A percentile compares a stretch with the other conserved stretches of the same genome.
These are phyloP conservation scores for Calonectria montana DNA, from an alignment of 2,329 filamentous ascomycete genomes.

Conservation along the genomic window DNA sequence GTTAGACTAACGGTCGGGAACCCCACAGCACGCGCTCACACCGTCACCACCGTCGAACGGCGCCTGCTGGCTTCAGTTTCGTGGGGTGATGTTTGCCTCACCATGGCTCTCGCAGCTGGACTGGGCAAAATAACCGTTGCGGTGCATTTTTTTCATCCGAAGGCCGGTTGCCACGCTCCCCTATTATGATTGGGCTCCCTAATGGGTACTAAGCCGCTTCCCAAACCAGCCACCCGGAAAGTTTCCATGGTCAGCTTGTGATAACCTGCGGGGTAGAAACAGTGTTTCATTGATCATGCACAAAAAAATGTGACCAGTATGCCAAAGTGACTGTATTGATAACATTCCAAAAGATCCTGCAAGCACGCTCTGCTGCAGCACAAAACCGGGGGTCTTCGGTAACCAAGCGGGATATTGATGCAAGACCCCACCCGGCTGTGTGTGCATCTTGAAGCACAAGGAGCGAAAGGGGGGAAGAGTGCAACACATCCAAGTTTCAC, in stretches of 20 bases:
- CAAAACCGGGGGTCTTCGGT: neutral
- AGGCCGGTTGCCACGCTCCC: constrained; percentile 16
- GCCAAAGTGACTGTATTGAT: neutral
- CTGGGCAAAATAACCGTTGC: constrained; percentile 22
- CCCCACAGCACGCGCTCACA: constrained; percentile 36
- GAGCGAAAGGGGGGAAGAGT: constrained; percentile 14
- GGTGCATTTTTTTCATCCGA: constrained; percentile 8
- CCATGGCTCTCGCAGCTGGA: constrained; percentile 32
- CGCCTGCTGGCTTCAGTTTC: constrained; percentile 42
- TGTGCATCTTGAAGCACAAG: constrained; percentile 11
- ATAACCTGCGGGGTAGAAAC: constrained; percentile 32
- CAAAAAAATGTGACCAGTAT: neutral
- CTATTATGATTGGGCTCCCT: constrained; percentile 17
- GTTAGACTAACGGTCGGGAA: constrained; percentile 38
- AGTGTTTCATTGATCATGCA: constrained; percentile 25
- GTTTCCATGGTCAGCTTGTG: constrained; percentile 2
- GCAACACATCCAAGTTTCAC: constrained; percentile 24
- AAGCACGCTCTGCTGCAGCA: neutral
- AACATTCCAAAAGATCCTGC: constrained; percentile 11
- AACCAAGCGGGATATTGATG: constrained; percentile 2
- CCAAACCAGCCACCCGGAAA: constrained; percentile 24
- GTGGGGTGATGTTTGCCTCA: constrained; percentile 42
- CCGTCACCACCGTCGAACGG: constrained; percentile 40
- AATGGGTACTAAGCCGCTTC: constrained; percentile 23
- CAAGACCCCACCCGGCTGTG: constrained; percentile 12